These are phyloP conservation scores for Macrolepiota fuliginosa DNA, from an alignment of 768 basidiomycete genomes.

Conservation along the genomic window DNA sequence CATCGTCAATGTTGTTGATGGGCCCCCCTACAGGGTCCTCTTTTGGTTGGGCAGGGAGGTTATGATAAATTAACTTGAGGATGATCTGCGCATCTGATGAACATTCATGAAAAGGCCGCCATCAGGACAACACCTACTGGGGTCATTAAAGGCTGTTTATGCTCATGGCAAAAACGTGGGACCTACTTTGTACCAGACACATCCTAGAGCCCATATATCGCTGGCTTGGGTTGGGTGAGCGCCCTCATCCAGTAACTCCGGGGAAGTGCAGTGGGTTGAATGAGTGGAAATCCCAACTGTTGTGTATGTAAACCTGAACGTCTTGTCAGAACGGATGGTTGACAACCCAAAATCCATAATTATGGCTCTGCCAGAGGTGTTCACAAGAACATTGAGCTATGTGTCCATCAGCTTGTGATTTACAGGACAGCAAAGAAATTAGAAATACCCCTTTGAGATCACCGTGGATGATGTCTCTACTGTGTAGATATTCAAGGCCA, in stretches of 20 bases:
- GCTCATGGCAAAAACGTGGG: not conserved
- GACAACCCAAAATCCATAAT: conserved; percentile 16
- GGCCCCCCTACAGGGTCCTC: not conserved
- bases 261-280: conserved; percentile 15
- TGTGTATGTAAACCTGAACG: not conserved
- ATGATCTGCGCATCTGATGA: not conserved
- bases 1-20: not conserved
- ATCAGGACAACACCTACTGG: not conserved
- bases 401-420: not conserved
- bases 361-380: conserved; percentile 5
- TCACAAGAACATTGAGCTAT: conserved; percentile 15
- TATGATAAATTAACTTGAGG: not conserved
- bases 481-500: conserved; percentile 14
- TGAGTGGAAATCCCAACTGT: not conserved
- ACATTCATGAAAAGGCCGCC: not conserved
- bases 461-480: conserved; percentile 13
- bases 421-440: not conserved
- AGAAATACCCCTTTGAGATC: conserved; percentile 16
- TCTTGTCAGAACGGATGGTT: not conserved
- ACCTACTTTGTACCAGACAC: conserved; percentile 15
- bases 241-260: conserved; percentile 11
- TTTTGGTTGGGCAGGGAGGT: not conserved
- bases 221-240: not conserved
- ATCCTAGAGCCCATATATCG: conserved; percentile 17
- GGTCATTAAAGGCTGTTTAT: not conserved